A percentile compares a stretch with the other conserved stretches of the same genome.
These are phyloP conservation scores for Obba rivulosa DNA, from an alignment of 768 basidiomycete species.

Conservation along the genomic window DNA sequence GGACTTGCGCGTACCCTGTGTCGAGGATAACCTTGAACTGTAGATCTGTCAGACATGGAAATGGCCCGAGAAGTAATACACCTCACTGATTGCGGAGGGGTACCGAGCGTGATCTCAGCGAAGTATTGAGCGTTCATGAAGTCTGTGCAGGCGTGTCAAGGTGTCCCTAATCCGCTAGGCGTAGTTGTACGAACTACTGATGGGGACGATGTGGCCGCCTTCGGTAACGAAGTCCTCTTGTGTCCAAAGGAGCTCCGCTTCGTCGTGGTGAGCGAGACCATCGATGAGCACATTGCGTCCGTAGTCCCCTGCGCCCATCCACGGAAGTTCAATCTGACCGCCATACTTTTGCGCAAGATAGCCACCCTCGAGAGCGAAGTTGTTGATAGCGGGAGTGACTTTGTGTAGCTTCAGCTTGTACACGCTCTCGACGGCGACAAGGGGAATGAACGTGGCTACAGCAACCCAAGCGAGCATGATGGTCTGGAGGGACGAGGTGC, in stretches of 20 bases:
- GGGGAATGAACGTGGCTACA: slow-evolving; percentile 38
- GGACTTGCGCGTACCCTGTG: slow-evolving; percentile 55
- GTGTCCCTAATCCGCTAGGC: neutral
- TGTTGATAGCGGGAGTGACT: slow-evolving; percentile 54
- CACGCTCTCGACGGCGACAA: slow-evolving; percentile 49
- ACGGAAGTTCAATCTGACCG: slow-evolving; percentile 49
- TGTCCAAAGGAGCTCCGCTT: slow-evolving; percentile 71
- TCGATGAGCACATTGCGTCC: slow-evolving; percentile 55
- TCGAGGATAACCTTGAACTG: slow-evolving; percentile 95
- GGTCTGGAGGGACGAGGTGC: slow-evolving; percentile 13
- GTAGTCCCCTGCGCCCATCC: slow-evolving; percentile 69
- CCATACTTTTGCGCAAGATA: slow-evolving; percentile 96
- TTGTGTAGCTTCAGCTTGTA: slow-evolving; percentile 91
- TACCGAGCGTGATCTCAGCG: slow-evolving; percentile 79
- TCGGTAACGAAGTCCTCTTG: slow-evolving; percentile 58
- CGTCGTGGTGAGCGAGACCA: slow-evolving; percentile 32
- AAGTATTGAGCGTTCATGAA: slow-evolving; percentile 99
- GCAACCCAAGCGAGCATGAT: slow-evolving; percentile 37
- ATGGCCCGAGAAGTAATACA: neutral
- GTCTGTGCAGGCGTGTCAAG: slow-evolving; percentile 46
- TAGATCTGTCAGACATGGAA: slow-evolving; percentile 2
- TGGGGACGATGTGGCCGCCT: slow-evolving; percentile 82
- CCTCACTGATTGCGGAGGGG: slow-evolving; percentile 74
- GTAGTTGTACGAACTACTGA: slow-evolving; percentile 62
- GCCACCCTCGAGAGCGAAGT: slow-evolving; percentile 66